Evolutionary conservation across 108 stramenopile genomes (phyloP).

Genomic region (Epithemia pelagica): DNA sequence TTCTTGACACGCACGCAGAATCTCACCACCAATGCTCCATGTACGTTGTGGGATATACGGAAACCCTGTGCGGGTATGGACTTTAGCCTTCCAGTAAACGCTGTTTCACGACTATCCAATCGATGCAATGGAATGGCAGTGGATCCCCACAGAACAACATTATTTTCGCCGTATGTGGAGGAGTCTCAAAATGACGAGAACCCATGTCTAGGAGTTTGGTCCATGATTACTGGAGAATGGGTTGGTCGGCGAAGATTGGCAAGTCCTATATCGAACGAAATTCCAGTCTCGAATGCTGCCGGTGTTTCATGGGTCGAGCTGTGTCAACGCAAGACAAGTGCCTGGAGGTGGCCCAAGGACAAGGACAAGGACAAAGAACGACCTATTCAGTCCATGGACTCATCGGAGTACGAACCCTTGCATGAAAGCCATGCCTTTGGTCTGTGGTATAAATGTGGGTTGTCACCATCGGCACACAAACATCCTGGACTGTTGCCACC

Average conservation of each 20-base stretch:
- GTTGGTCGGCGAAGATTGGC: not conserved
- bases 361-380: too few species aligned
- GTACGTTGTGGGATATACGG: not conserved
- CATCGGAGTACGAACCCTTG: not conserved
- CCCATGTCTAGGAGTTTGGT: conserved; percentile 4
- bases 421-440: conserved; percentile 3
- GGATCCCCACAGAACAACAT: not conserved
- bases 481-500: not conserved
- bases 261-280: not conserved
- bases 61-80: not conserved
- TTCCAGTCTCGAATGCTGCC: not conserved
- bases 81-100: not conserved
- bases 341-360: not conserved
- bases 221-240: not conserved
- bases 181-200: not conserved
- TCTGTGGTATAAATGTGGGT: conserved; percentile 5
- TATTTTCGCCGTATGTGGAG: not conserved
- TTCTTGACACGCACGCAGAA: not conserved
- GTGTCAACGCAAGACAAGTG: not conserved
- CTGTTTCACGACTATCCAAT: not conserved
- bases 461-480: not conserved
- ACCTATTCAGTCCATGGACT: too few species aligned
- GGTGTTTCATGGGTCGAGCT: conserved; percentile 5
- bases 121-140: conserved; percentile 2
- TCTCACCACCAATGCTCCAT: not conserved